A percentile compares a stretch with the other conserved stretches of the same genome.
These are phyloP conservation scores for Groenewaldozyma auringiensis DNA, from an alignment of 1,139 yeast genomes.

Conservation along the genomic window DNA sequence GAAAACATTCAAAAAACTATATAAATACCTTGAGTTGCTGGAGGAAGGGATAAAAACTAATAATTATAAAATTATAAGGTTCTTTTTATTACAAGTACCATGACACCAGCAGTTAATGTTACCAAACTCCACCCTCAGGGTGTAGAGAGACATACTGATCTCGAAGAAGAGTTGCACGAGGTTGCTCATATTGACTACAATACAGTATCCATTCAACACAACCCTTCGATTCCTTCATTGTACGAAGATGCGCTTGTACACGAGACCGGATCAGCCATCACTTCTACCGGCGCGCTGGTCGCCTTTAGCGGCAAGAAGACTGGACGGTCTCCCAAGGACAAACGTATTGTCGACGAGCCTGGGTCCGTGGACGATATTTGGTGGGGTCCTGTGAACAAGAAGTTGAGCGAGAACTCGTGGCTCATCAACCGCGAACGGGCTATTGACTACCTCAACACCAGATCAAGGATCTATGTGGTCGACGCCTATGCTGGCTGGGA, in stretches of 20 bases:
- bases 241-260: slow-evolving; percentile 86
- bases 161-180: slow-evolving; percentile 34
- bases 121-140: slow-evolving; percentile 38
- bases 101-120: slow-evolving; percentile 34
- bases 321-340: slow-evolving; percentile 97
- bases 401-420: slow-evolving; percentile 93
- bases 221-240: slow-evolving; percentile 86
- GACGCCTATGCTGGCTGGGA: slow-evolving; percentile 99
- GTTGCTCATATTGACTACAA: slow-evolving; percentile 37
- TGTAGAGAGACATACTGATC: slow-evolving; percentile 35
- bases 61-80: no score
- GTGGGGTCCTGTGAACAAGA: slow-evolving; percentile 99
- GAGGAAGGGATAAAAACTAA: no score
- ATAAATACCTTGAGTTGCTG: no score
- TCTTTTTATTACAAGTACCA: no score
- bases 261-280: slow-evolving; percentile 86
- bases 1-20: no score
- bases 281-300: slow-evolving; percentile 90
- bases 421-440: slow-evolving; percentile 94
- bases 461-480: slow-evolving; percentile 88
- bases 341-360: slow-evolving; percentile 93
- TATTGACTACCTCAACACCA: slow-evolving; percentile 90
- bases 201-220: slow-evolving; percentile 54
- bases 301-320: slow-evolving; percentile 96
- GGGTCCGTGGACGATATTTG: slow-evolving; percentile 78